Conservation (phyloP, 129 eudicot species). For the Lactuca sativa region DNA sequence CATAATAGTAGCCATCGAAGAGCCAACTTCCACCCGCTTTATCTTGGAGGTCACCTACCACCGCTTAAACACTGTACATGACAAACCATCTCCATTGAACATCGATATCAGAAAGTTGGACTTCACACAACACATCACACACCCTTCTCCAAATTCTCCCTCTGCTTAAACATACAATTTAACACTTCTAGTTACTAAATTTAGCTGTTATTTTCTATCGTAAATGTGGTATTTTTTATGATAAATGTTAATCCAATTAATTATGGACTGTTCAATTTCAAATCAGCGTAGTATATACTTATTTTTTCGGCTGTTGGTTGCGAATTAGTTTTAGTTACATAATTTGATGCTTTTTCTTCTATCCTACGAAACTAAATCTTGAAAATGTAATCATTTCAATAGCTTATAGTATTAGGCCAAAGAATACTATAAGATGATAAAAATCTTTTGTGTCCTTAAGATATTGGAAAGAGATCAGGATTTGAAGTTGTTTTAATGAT, state of each 20-base stretch:
- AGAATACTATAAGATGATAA: no score
- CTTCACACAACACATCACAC: no score
- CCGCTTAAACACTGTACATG: no score
- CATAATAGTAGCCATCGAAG: no score
- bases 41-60: no score
- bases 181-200: no score
- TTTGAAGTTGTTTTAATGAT: conserved; percentile 6
- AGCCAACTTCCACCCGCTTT: no score
- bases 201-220: not conserved
- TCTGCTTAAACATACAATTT: no score
- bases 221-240: not conserved
- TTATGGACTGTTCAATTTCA: not conserved
- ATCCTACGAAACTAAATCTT: not conserved
- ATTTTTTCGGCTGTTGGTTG: not conserved
- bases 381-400: not conserved
- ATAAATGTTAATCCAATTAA: not conserved
- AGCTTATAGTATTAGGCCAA: not conserved
- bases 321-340: not conserved
- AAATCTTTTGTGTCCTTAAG: not conserved
- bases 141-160: no score
- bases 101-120: no score
- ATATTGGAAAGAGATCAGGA: not conserved
- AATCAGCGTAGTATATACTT: not conserved
- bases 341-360: not conserved
- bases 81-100: no score